Evolutionary conservation across 495 filamentous ascomycete genomes (phyloP), one percentile per base, ranked within the genome.

Genomic region (Astrothelium subdiscretum): DNA sequence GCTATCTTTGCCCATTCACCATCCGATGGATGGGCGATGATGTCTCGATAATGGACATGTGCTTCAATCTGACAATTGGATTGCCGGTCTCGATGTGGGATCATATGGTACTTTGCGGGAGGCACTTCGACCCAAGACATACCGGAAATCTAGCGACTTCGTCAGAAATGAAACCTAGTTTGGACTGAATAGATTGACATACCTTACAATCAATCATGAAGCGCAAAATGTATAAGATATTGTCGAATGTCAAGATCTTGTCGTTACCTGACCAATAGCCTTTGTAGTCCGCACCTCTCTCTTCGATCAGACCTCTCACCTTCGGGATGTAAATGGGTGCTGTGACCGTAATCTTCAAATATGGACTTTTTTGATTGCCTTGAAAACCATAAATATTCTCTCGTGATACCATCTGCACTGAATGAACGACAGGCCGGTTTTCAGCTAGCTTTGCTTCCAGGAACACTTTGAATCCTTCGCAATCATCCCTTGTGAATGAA

Each of bases 1-100:
- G 94, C 95, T 90, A 99, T 97, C 75, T 96, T 99, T 11, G 89
- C 90, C 90, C 94, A 99, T 71, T 97, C 94, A 3, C 92, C 94
- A 62, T 89, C 87, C n/a, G 89, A 84, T 27, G 88, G 80, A 71
- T 97, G 92, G 6, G 94, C 85, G 63, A 96, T 87, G 40, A 99
- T 75, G 68, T 97, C 85, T 62, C 74, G 76, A 67, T 91, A 97
- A 74, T 87, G 85, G 22, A 94, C 80, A 40, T 81, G 76, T 27
- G 95, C 94, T 72, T 99, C 94, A 62, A 99, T 92, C 72, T 99
- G 94, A 68, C 94, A 97, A 66, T 87, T 96, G 18, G 92, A 97
- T 31, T 92, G 84, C 59, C 83, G 80, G 57, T 89, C 79, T 57
- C 73, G 63, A 2, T 75, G 64, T 0, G 77, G 62, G 24, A 95